Conservation (phyloP, 2,329 filamentous ascomycete genomes). For the Aspergillus terreus region DNA sequence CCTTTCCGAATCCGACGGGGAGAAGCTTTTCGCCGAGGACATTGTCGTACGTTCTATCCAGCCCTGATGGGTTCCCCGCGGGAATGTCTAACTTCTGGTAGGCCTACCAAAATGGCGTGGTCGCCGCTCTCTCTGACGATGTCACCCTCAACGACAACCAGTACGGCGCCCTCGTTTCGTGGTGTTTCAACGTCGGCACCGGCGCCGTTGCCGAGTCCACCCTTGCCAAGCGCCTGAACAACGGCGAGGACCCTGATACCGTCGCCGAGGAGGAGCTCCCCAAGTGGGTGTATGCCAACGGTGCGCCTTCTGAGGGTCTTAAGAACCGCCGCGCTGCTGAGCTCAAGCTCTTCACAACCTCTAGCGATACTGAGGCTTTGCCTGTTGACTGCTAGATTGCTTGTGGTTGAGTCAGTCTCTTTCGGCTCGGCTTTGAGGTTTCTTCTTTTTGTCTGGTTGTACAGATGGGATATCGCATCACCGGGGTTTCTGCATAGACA, state of each 20-base stretch:
- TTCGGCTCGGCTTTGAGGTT: background rate
- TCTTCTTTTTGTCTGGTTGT: background rate
- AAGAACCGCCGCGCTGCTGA: conserved; percentile 44
- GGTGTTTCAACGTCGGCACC: conserved; percentile 51
- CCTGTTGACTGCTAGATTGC: conserved; percentile 6
- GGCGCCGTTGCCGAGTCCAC: conserved; percentile 39
- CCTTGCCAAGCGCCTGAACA: conserved; percentile 44
- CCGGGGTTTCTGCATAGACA: background rate
- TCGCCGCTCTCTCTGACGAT: conserved; percentile 27
- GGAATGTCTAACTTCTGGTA: conserved; percentile 6
- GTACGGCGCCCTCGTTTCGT: conserved; percentile 51
- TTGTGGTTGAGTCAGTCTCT: background rate
- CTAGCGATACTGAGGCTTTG: conserved; percentile 1
- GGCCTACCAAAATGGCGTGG: conserved; percentile 39
- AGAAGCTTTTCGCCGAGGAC: conserved; percentile 40
- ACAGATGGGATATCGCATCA: background rate
- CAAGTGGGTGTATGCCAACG: conserved; percentile 46
- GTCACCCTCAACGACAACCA: conserved; percentile 49
- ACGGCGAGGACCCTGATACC: conserved; percentile 39
- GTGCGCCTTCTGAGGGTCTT: conserved; percentile 40
- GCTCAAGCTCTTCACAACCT: conserved; percentile 37
- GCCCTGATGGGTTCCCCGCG: background rate
- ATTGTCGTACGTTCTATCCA: conserved; percentile 26
- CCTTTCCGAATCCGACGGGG: conserved; percentile 39
- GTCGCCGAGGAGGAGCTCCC: conserved; percentile 47